These are phyloP conservation scores for Dothideomycetidae sp. DNA, from an alignment of 2,329 filamentous ascomycete species.

Conservation along the genomic window DNA sequence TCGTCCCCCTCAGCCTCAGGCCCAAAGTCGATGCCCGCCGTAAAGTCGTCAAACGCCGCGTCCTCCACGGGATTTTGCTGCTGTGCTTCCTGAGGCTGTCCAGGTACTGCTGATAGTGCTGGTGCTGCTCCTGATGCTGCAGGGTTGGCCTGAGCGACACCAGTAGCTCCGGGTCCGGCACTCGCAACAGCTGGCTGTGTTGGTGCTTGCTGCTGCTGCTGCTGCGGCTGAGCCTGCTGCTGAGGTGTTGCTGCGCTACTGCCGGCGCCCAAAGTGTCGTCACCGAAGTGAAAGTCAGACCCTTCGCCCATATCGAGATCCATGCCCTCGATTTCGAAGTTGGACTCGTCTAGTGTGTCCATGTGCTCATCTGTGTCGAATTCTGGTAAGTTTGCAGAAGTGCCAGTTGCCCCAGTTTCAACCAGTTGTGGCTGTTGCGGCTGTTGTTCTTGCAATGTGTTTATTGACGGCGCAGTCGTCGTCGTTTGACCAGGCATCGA, in stretches of 20 bases:
- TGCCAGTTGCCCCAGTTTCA: not conserved
- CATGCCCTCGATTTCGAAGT: conserved; percentile 12
- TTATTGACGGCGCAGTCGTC: not conserved
- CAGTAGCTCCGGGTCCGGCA: too few species aligned
- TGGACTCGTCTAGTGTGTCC: conserved; percentile 12
- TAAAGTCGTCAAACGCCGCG: conserved; percentile 36
- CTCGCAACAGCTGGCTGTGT: too few species aligned
- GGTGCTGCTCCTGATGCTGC: not conserved
- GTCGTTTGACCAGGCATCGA: conserved; percentile 43
- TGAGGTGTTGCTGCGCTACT: not conserved
- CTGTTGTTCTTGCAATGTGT: not conserved
- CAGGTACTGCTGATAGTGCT: not conserved
- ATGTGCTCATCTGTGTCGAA: conserved; percentile 11
- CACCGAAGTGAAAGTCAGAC: conserved; percentile 9
- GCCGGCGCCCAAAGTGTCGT: not conserved
- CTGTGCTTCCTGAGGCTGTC: not conserved
- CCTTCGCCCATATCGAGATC: conserved; percentile 11
- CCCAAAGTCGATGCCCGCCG: conserved; percentile 34
- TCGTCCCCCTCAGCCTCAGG: conserved; percentile 29
- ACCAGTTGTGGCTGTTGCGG: conserved; percentile 1
- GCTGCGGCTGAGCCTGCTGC: not conserved
- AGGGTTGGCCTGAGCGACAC: too few species aligned
- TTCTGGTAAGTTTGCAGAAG: conserved; percentile 3
- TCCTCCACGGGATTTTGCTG: conserved; percentile 5
- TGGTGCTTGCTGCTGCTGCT: too few species aligned